Conservation (phyloP, 2,329 filamentous ascomycete species). For the Colletotrichum sansevieriae region DNA sequence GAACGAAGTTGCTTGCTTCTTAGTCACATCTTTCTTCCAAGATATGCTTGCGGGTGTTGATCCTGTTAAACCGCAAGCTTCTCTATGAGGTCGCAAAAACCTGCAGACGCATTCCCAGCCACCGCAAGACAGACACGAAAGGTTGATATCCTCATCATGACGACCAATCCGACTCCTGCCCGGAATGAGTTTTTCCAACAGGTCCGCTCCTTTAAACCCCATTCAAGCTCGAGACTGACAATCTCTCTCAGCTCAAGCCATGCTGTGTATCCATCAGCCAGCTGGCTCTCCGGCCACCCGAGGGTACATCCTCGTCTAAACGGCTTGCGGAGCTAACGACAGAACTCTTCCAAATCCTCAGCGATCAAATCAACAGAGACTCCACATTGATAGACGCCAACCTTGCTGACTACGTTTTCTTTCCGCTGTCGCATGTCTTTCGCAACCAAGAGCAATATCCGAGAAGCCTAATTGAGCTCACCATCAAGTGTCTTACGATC, state of each 20-base stretch:
- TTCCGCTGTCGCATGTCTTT: slow-evolving; percentile 89
- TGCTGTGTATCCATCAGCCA: slow-evolving; percentile 72
- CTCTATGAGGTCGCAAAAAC: too few relatives aligned
- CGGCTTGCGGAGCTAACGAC: slow-evolving; percentile 61
- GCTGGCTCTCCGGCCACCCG: slow-evolving; percentile 63
- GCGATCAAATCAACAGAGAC: slow-evolving; percentile 58
- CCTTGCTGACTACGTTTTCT: slow-evolving; percentile 94
- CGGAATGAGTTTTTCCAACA: slow-evolving; percentile 55
- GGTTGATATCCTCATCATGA: slow-evolving; percentile 25
- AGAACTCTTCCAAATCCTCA: slow-evolving; percentile 61
- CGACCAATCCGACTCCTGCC: slow-evolving; percentile 30
- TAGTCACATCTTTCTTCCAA: too few relatives aligned
- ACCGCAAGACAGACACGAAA: slow-evolving; percentile 4
- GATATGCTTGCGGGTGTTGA: too few relatives aligned
- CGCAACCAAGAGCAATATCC: slow-evolving; percentile 80
- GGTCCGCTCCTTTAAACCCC: slow-evolving; percentile 42
- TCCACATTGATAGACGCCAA: slow-evolving; percentile 77
- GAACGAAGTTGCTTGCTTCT: not conserved
- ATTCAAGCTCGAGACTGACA: slow-evolving; percentile 8
- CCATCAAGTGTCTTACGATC: slow-evolving; percentile 79
- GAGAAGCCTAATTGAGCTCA: slow-evolving; percentile 78
- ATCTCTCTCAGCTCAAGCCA: slow-evolving; percentile 68
- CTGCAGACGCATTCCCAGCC: not conserved
- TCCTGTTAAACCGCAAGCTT: too few relatives aligned
- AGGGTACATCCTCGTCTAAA: slow-evolving; percentile 56